These are phyloP conservation scores for Phytophthora citrophthora DNA, from an alignment of 352 stramenopile genomes.

Conservation along the genomic window DNA sequence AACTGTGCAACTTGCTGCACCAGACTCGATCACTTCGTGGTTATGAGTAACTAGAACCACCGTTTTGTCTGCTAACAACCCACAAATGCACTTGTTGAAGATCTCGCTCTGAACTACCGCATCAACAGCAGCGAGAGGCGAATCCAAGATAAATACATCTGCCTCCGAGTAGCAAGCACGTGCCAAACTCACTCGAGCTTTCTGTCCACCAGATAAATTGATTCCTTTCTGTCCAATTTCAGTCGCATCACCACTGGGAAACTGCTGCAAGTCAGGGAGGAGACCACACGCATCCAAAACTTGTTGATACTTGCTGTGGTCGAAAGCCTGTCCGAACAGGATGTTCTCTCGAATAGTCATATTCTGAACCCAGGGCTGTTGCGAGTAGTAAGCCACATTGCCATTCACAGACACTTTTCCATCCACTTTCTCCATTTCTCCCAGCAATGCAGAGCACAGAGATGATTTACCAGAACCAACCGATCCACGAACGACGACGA, in stretches of 20 bases:
- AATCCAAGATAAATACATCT: constrained; percentile 88
- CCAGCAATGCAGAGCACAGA: constrained; percentile 39
- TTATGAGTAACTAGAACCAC: constrained; percentile 92
- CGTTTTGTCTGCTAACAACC: constrained; percentile 43
- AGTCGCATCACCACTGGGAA: constrained; percentile 88
- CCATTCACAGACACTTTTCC: constrained; percentile 34
- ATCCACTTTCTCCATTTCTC: constrained; percentile 73
- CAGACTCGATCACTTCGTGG: constrained; percentile 50
- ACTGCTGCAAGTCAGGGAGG: constrained; percentile 78
- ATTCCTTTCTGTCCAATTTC: constrained; percentile 96
- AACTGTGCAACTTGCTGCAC: constrained; percentile 16
- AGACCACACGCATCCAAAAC: constrained; percentile 74
- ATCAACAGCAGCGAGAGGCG: constrained; percentile 77
- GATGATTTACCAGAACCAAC: constrained; percentile 48
- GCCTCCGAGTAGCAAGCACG: constrained; percentile 63
- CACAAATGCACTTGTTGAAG: constrained; percentile 61
- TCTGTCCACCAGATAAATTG: constrained; percentile 94
- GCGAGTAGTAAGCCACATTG: constrained; percentile 58
- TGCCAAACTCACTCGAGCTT: constrained; percentile 70
- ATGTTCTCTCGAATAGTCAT: constrained; percentile 92
- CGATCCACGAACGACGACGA: constrained; percentile 40
- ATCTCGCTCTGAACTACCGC: constrained; percentile 90
- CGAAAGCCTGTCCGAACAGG: constrained; percentile 75
- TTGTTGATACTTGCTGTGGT: constrained; percentile 38
- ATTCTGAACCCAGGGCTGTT: constrained; percentile 94